Evolutionary conservation across 2,329 filamentous ascomycete genomes (phyloP), one percentile per base, ranked within the genome.

Genomic region (Teratosphaeria zuluensis): DNA sequence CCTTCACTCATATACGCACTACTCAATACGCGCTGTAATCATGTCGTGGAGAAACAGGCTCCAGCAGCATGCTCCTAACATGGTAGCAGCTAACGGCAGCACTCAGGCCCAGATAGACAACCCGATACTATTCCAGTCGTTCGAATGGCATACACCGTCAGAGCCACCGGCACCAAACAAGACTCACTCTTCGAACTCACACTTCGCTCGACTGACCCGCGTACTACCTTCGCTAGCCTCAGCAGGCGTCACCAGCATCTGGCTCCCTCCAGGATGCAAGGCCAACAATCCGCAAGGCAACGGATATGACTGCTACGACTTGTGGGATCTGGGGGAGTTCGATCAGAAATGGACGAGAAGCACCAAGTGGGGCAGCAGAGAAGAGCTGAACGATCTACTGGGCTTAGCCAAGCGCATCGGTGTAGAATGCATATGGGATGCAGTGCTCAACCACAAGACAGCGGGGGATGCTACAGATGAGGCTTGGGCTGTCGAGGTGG

Each of bases 221-320:
- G 52, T 68, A 21, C 58, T 72, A 9, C 69, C 69, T 1, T 54
- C 53, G 3, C 61, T 72, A 8, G 59, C 64, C 32, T 74, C 77
- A 0, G 78, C 84, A 35, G 87, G 86, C 2, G 76, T 89, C 54
- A 80, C 83, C 55, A 79, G 79, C 58, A 52, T 72, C n/a, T 89
- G 86, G 86, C 80, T 89, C 5, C 87, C 87, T 0, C 87, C 87
- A 0, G 87, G 81, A 57, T 88, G 85, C 72, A 90, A 89, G 73
- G 85, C 81, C 0, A 81, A 82, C 59, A 78, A 78, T 32, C 78
- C 80, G 0, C 72, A 78, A 31, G 82, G 84, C 21, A 88, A 55
- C 56, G 87, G 87, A 4, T 87, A 87, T 63, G 84, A 86, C 68
- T 78, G 84, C 61, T 80, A 79, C 66, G 77, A 80, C 58, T 71